These are phyloP conservation scores for Ramalina peruviana DNA, from an alignment of 495 filamentous ascomycete genomes.

Conservation along the genomic window DNA sequence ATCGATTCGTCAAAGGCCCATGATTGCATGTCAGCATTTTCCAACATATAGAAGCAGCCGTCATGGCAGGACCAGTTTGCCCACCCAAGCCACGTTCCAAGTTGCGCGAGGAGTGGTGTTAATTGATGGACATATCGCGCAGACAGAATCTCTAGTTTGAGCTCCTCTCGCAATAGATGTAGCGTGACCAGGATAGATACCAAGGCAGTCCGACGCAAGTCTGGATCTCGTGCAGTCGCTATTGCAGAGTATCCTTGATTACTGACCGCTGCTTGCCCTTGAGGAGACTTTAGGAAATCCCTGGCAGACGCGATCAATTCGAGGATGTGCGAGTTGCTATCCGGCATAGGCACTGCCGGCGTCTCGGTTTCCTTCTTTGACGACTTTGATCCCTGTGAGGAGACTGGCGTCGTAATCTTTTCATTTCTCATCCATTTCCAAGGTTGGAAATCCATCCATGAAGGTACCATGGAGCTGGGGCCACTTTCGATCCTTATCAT, in stretches of 20 bases:
- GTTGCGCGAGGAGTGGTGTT: slow-evolving; percentile 59
- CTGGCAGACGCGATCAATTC: slow-evolving; percentile 32
- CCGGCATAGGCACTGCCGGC: slow-evolving; percentile 4
- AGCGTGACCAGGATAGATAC: slow-evolving; percentile 60
- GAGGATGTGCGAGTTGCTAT: slow-evolving; percentile 24
- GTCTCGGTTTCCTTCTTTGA: not conserved
- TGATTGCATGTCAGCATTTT: slow-evolving; percentile 43
- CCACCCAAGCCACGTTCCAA: slow-evolving; percentile 81
- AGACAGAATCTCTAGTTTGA: slow-evolving; percentile 61
- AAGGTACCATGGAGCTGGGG: slow-evolving; percentile 39
- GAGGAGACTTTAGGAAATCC: slow-evolving; percentile 43
- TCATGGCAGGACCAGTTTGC: slow-evolving; percentile 44
- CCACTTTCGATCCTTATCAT: slow-evolving; percentile 43
- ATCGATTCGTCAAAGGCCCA: slow-evolving; percentile 47
- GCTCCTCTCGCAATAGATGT: slow-evolving; percentile 77
- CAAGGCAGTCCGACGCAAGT: slow-evolving; percentile 43
- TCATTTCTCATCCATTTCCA: slow-evolving; percentile 65
- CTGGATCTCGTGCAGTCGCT: slow-evolving; percentile 34
- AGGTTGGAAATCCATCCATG: slow-evolving; percentile 51
- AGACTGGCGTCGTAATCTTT: slow-evolving; percentile 2
- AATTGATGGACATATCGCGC: slow-evolving; percentile 44
- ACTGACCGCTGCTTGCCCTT: slow-evolving; percentile 37
- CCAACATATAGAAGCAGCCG: slow-evolving; percentile 53
- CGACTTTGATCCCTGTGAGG: not conserved
- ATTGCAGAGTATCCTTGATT: slow-evolving; percentile 49